phyloP scores from a whole-genome alignment of 1,139 yeast genomes.

The Pichia sp. region DNA sequence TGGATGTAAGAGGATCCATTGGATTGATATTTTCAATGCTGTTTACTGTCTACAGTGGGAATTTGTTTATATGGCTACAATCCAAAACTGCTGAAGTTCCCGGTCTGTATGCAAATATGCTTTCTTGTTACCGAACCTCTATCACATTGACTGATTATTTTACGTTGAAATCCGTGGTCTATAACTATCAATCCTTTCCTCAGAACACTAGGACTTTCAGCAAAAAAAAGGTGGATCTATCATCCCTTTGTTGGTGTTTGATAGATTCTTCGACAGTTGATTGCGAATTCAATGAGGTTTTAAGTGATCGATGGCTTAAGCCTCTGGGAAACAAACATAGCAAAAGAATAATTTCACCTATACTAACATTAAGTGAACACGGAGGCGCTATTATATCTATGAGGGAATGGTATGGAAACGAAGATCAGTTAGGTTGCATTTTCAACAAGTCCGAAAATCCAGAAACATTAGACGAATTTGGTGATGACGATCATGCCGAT shows the following conservation, averaged over 20 bases:
- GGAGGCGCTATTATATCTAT: conserved; percentile 94
- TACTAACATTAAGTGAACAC: conserved; percentile 83
- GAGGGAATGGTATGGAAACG: conserved; percentile 82
- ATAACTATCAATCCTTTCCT: conserved; percentile 89
- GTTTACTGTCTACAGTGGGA: conserved; percentile 81
- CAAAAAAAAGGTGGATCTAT: conserved; percentile 75
- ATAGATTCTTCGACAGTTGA: conserved; percentile 91
- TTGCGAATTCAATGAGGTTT: conserved; percentile 85
- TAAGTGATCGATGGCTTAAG: conserved; percentile 86
- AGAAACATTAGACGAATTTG: conserved; percentile 24
- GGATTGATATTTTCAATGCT: conserved; percentile 81
- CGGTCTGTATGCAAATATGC: conserved; percentile 80
- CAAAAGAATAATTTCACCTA: conserved; percentile 78
- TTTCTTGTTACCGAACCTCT: conserved; percentile 67
- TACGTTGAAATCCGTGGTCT: conserved; percentile 87
- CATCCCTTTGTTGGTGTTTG: conserved; percentile 81
- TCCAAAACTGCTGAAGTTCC: conserved; percentile 70
- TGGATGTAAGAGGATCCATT: conserved; percentile 82
- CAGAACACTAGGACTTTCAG: conserved; percentile 75
- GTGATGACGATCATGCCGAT: conserved; percentile 22
- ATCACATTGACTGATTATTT: conserved; percentile 80
- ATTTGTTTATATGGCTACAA: conserved; percentile 76
- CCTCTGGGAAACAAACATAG: conserved; percentile 85
- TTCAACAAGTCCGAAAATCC: conserved; percentile 32
- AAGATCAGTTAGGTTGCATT: conserved; percentile 52